phyloP scores from a whole-genome alignment of 148 eudicot genomes.

The Spergularia bocconei region DNA sequence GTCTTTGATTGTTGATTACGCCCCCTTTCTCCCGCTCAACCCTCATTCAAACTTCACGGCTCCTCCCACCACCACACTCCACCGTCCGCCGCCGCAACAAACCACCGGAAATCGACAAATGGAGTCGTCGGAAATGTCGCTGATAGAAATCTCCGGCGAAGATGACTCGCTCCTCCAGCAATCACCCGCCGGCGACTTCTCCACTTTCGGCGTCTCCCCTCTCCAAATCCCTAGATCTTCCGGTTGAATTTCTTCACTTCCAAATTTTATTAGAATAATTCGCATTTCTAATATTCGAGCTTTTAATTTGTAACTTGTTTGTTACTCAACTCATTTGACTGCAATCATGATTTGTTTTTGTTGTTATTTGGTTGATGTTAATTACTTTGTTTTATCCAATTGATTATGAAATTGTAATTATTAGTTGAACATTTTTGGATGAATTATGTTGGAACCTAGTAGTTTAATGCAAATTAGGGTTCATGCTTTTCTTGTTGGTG shows the following conservation, averaged over 20 bases:
- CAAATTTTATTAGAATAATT: too few relatives aligned
- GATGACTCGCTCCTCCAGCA: conserved; percentile 41
- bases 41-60: background rate
- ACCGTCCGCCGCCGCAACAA: background rate
- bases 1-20: too few relatives aligned
- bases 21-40: conserved; percentile 5
- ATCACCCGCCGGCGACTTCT: conserved; percentile 18
- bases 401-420: background rate
- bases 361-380: background rate
- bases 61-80: background rate
- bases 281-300: background rate
- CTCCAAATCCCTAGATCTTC: conserved; percentile 25
- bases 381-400: background rate
- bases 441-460: background rate
- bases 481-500: background rate
- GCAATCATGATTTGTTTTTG: background rate
- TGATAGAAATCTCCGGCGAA: conserved; percentile 38
- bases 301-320: background rate
- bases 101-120: conserved; percentile 9
- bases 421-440: background rate
- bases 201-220: conserved; percentile 42
- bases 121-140: conserved; percentile 33
- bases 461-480: background rate
- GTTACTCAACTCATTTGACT: background rate
- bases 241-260: background rate